Evolutionary conservation across 225 moss, liverwort and hornwort species (phyloP), one percentile per base, ranked within the genome.

Genomic region (Asterella californica): DNA sequence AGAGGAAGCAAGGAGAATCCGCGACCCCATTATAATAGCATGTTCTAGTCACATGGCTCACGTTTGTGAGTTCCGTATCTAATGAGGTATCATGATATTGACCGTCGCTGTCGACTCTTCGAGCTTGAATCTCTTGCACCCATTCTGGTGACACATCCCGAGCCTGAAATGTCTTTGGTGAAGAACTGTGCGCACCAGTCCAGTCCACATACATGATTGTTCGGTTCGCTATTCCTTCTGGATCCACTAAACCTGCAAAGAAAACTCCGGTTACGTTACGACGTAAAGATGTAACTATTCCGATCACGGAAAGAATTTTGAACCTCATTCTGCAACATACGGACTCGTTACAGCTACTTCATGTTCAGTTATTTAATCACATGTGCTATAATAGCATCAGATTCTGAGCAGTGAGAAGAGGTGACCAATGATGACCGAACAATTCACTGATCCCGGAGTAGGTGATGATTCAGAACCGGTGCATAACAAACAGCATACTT

Each of bases 131-230:
- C 3, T 80, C 76, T 78, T 48, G 29, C n/a, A 85, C 68, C 82
- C 82, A 82, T 37, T 79, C 53, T 0, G 8, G 10, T 1, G 82
- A 17, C 53, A 85, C 62, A n/a, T 79, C 17, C 0, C 2, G 2
- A 7, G 17, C 45, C 4, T 54, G 0, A 54, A 68, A 82, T 1
- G 11, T 64, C 6, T 3, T 33, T 10, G 85, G 85, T 19, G 82
- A 82, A 34, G 30, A 29, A 22, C 10, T 10, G 54, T 85, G 85
- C 1, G 0, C 1, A 4, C 45, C 24, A 2, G 25, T 33, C 91
- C 91, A 93, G 49, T 93, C 78, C 42, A 93, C 90, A 10, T 89
- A 82, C 82, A 86, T 74, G 10, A 89, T 53, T 0, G 90, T 83
- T 24, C 79, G 88, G 3, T 91, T 87, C 0, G 86, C 79, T 6